Evolutionary conservation across 352 stramenopile species (phyloP), one percentile per base, ranked within the genome.

Genomic region (Phytophthora tubulina): DNA sequence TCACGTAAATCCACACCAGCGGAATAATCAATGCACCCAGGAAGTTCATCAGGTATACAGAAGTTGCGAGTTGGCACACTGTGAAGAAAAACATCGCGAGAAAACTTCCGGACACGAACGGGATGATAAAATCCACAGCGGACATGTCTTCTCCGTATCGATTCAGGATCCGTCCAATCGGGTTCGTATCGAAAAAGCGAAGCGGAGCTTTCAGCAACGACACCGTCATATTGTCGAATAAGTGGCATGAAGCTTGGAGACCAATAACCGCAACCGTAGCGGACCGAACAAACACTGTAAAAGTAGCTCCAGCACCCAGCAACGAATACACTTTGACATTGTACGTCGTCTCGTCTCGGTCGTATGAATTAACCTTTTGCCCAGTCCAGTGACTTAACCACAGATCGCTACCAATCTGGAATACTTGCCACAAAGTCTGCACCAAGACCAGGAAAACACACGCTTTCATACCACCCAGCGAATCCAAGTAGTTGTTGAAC

Each of bases 141-240:
- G 92, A 81, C 77, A 98, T 96, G 67, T 98, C 93, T 6, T 86
- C 87, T 39, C 82, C 73, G 33, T 98, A 98, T 14, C 95, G 84
- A 59, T 95, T 97, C 11, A 98, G 44, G 39, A 98, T 94, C 60
- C 92, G 81, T 4, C 93, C 92, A n/a, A 95, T 79, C 1, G 92
- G 95, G 56, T 96, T 97, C 4, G 82, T 86, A 66, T 98, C 92
- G 75, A 98, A 98, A 71, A 98, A 98, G 3, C 85, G 70, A 41
- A 98, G 82, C 3, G 93, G 92, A n/a, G 94, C 92, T 41, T 80
- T 71, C 32, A 98, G 66, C 15, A 98, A 82, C 8, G 81, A 84
- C n/a, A 81, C 51, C 13, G 92, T 97, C 67, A 98, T 85, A 35
- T 85, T 70, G 49, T 98, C 79, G 66, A 98, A 97, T 6, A 98